These are phyloP conservation scores for Gossypium trilobum DNA, from an alignment of 441 rosid species.

Conservation along the genomic window DNA sequence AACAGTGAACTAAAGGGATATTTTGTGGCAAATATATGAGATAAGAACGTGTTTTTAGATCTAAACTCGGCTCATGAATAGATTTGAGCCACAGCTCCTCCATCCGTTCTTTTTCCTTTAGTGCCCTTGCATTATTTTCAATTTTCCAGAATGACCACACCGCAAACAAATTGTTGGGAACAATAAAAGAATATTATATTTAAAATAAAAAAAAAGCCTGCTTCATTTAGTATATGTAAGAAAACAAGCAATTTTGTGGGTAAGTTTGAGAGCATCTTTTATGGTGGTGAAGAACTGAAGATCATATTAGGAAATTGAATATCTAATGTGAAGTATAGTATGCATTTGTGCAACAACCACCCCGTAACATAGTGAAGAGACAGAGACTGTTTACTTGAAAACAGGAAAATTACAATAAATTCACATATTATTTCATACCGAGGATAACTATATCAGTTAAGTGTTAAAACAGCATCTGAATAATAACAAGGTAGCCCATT, in stretches of 20 bases:
- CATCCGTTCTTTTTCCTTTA: neutral
- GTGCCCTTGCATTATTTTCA: neutral
- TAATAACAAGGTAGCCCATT: constrained; percentile 11
- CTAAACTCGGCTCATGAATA: neutral
- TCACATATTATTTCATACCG: constrained; percentile 18
- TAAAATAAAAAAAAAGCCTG: too few species aligned
- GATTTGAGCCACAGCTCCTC: constrained; percentile 28
- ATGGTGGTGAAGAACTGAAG: too few species aligned
- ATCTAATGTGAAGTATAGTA: neutral
- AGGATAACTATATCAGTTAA: neutral
- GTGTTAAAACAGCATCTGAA: constrained; percentile 7
- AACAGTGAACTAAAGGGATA: constrained; percentile 26
- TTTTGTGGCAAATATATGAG: constrained; percentile 24
- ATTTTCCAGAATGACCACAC: neutral
- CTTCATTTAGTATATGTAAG: neutral
- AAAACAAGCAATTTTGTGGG: neutral
- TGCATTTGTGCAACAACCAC: constrained; percentile 1
- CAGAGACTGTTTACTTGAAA: constrained; percentile 3
- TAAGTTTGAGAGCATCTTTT: too few species aligned
- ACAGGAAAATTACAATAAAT: constrained; percentile 12
- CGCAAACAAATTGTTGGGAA: neutral
- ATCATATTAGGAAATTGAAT: neutral
- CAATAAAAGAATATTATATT: too few species aligned
- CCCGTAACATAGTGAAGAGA: constrained; percentile 8
- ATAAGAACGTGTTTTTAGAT: constrained; percentile 30